Evolutionary conservation across 768 basidiomycete species (phyloP).

Genomic region (Mycena filopes): DNA sequence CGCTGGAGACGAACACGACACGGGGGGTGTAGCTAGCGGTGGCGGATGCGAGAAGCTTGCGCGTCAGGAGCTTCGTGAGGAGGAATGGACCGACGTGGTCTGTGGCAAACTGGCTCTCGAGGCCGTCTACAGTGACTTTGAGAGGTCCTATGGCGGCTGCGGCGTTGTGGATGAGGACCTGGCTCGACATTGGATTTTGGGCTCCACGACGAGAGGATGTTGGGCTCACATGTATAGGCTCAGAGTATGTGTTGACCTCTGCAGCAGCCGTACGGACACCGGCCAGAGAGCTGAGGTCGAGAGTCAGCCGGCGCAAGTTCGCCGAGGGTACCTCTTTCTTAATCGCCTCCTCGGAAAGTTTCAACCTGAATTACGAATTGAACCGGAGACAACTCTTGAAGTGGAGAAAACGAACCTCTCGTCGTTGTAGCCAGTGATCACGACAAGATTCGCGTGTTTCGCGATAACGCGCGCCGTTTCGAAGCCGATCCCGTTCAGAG

Average conservation of each 20-base stretch:
- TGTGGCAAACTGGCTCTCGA: too few relatives aligned
- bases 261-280: slow-evolving; percentile 7
- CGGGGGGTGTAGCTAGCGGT: too few relatives aligned
- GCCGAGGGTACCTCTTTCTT: background rate
- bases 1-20: background rate
- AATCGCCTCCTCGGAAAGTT: background rate
- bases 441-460: too few relatives aligned
- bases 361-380: background rate
- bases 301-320: slow-evolving; percentile 2
- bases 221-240: slow-evolving; percentile 6
- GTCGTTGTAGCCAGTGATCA: too few relatives aligned
- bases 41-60: slow-evolving; percentile 1
- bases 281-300: slow-evolving; percentile 13
- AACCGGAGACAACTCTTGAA: too few relatives aligned
- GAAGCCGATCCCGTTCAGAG: too few relatives aligned
- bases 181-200: too few relatives aligned
- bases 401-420: too few relatives aligned
- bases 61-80: slow-evolving; percentile 8
- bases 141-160: too few relatives aligned
- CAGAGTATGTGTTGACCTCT: slow-evolving; percentile 11
- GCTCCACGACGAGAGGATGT: background rate
- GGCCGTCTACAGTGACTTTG: too few relatives aligned
- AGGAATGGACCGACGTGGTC: background rate
- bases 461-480: background rate
- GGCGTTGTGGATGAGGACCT: too few relatives aligned